Base-by-base conservation (phyloP, 805 yeast species). In the Priceomyces melissophilus region DNA sequence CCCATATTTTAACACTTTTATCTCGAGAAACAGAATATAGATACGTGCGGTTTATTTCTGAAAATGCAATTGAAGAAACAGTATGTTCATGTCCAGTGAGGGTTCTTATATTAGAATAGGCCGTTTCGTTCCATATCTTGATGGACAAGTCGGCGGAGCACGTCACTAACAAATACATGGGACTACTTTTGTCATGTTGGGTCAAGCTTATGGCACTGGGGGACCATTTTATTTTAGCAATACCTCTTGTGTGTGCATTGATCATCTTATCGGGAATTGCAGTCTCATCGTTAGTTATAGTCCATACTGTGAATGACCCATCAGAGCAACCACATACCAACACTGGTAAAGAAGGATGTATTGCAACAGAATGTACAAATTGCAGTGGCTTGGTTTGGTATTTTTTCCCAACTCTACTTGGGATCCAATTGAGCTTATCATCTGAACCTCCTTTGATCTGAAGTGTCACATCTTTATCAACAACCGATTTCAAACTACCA, bases 31-130 rank as follows among this genome's bases (percentile, higher is more conserved):
- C 79, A 10, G 84, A 76, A 40, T 81, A 76, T 12, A 83, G 55
- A 11, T 68, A 68, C 20, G 65, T 62, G 2, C 80, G 75, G 27
- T 73, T 64, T 3, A 67, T 54, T 3, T 55, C 60, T 13, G 79
- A 71, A 55, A 84, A 82, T 10, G 67, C 63, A 6, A 87, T 67
- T 0, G 78, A 65, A 0, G 95, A 85, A 0, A 90, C 80, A 1
- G 93, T 78, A 57, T 90, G 96, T 45, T 88, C 95, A 62, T 90
- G 98, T 10, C 96, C 96, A 0, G 81, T 64, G 15, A 90, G 61
- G 1, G 88, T 79, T 29, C 87, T 70, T 1, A 78, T 56, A 34
- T 82, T 75, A 31, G 69, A 71, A 53, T 76, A 75, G 14, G 50
- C 43, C 10, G 75, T 68, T 4, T 78, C 71, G 52, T 81, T 84